Evolutionary conservation across 2,329 filamentous ascomycete species (phyloP), one percentile per base, ranked within the genome.

Genomic region (Xylariaceae sp.): DNA sequence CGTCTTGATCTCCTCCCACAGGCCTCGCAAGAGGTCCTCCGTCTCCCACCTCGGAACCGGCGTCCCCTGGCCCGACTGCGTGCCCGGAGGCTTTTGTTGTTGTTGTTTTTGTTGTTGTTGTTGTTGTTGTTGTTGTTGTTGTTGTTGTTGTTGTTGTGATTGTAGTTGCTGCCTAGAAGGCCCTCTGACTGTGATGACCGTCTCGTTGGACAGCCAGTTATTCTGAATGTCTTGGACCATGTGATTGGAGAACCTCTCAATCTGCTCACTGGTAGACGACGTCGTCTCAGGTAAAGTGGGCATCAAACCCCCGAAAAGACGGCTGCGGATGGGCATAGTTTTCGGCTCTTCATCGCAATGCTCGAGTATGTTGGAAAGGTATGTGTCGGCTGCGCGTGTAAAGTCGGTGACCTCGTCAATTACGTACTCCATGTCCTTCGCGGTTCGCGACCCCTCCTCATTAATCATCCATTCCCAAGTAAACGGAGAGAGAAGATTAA

Each of bases 161-260:
- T n/a, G n/a, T n/a, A n/a, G n/a, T n/a, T n/a, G n/a, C n/a, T n/a
- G n/a, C n/a, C n/a, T 62, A 2, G 57, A 59, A 4, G 66, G 64
- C 3, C 59, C 62, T 39, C 60, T 65, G 16, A 70, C 60, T 0
- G 57, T 62, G 9, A 71, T 60, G 3, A 42, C 55, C 2, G 53
- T 49, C 3, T 49, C 53, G 3, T 54, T 53, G 1, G 58, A 50
- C 6, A 61, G 41, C 73, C 73, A 76, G 29, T 65, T 69, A 31
- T 60, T 62, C 3, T 56, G 54, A 9, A 74, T 63, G 29, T 76
- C 71, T 7, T 62, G 58, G 4, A 63, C 38, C 26, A 76, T 69
- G 34, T 63, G 63, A 12, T 61, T 59, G 5, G 59, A 55, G 39
- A 75, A 74, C 29, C 46, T 60, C 19, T 57, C 51, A 7, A 68